Evolutionary conservation across 1,139 yeast species (phyloP).

Genomic region (Arxiozyma bovina): DNA sequence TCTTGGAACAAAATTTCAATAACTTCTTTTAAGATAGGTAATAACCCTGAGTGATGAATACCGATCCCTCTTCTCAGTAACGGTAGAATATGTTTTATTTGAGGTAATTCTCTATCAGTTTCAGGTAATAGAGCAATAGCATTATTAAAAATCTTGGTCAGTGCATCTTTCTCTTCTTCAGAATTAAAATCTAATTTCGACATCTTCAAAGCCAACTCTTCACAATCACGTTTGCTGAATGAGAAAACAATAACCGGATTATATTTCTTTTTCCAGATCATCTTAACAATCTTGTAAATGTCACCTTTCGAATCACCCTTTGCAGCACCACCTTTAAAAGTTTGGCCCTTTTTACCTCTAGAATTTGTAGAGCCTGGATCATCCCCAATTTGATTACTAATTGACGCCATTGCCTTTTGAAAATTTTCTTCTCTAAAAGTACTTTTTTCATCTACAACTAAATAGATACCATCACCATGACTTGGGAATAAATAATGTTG

Average conservation of each 20-base stretch:
- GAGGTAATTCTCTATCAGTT: constrained; percentile 85
- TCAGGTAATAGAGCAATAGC: constrained; percentile 85
- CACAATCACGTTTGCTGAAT: constrained; percentile 94
- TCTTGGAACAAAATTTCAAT: constrained; percentile 96
- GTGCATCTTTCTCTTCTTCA: constrained; percentile 84
- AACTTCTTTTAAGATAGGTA: constrained; percentile 92
- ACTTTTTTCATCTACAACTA: constrained; percentile 96
- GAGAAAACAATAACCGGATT: constrained; percentile 98
- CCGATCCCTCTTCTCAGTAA: constrained; percentile 91
- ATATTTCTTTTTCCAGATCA: constrained; percentile 92
- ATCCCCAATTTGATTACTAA: constrained; percentile 74
- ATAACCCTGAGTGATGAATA: constrained; percentile 92
- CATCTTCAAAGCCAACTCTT: constrained; percentile 86
- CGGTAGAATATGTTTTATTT: constrained; percentile 83
- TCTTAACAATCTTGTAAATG: constrained; percentile 91
- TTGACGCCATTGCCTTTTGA: constrained; percentile 95
- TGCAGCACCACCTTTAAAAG: constrained; percentile 71
- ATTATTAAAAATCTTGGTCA: constrained; percentile 78
- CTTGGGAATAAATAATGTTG: constrained; percentile 97
- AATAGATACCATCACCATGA: constrained; percentile 93
- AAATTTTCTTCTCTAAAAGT: constrained; percentile 93
- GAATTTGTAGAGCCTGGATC: constrained; percentile 56
- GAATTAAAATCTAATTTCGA: constrained; percentile 87
- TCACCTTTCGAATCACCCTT: constrained; percentile 78
- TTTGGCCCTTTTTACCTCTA: constrained; percentile 70